These are phyloP conservation scores for Cladophialophora yegresii DNA, from an alignment of 2,329 filamentous ascomycete genomes.

Conservation along the genomic window DNA sequence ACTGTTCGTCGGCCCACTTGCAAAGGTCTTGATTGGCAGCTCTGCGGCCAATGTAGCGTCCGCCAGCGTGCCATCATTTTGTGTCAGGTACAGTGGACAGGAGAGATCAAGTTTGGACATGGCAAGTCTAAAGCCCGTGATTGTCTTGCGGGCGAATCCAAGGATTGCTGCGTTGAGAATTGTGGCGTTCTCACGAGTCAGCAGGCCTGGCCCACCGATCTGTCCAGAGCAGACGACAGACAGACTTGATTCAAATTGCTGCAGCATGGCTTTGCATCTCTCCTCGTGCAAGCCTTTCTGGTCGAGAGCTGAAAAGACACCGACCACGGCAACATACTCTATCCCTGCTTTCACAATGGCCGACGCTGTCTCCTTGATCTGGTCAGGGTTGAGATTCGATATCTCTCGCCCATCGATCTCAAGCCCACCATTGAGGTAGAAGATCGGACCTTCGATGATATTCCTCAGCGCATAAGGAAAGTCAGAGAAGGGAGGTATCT, in stretches of 20 bases:
- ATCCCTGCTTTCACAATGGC: constrained; percentile 45
- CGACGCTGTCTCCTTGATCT: constrained; percentile 43
- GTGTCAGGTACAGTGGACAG: constrained; percentile 62
- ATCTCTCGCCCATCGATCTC: constrained; percentile 55
- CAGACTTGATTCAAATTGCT: constrained; percentile 42
- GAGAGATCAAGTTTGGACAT: constrained; percentile 53
- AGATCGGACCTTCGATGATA: constrained; percentile 48
- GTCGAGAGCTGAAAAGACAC: constrained; percentile 53
- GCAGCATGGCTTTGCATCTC: constrained; percentile 44
- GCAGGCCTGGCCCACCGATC: constrained; percentile 50
- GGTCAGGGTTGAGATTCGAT: constrained; percentile 42
- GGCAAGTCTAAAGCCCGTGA: constrained; percentile 58
- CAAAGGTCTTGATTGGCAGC: constrained; percentile 64
- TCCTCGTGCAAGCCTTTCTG: constrained; percentile 48
- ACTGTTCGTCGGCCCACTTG: constrained; percentile 65
- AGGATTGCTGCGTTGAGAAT: constrained; percentile 66
- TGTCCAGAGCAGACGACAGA: constrained; percentile 49
- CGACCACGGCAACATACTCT: constrained; percentile 47
- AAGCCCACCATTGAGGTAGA: constrained; percentile 51
- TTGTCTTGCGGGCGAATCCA: constrained; percentile 59
- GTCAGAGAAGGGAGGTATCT: constrained; percentile 51
- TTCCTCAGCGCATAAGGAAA: constrained; percentile 47
- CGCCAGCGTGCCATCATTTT: constrained; percentile 65
- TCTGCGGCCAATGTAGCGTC: constrained; percentile 56
- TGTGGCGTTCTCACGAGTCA: constrained; percentile 65